Evolutionary conservation across 768 basidiomycete genomes (phyloP), one percentile per base, ranked within the genome.

Genomic region (Omphalotus guepiniiformis): DNA sequence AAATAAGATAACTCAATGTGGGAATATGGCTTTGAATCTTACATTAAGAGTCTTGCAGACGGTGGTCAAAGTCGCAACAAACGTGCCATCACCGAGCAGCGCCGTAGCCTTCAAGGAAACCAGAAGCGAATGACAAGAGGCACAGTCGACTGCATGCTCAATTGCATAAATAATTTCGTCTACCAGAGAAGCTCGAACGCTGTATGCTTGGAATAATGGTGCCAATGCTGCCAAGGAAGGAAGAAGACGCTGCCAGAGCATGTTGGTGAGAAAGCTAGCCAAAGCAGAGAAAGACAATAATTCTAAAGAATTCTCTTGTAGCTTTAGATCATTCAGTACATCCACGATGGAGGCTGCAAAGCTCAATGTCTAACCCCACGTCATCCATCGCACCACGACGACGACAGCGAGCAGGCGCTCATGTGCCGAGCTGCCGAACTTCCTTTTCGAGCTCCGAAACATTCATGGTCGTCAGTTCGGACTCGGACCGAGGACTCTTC

Each of bases 51-150:
- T 58, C 42, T 73, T 64, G 58, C 81, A 82, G 15, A 80, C 63
- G 4, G 63, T 58, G 23, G 66, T 66, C 34, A 80, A 54, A 0
- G 73, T 64, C 9, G 61, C 51, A 7, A 71, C 66, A 47, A 83
- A 79, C 0, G 69, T 55, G 6, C 63, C 57, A 55, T 82, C 73
- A 0, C 81, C 80, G 2, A 78, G 60, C 18, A 62, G 44, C 3
- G 79, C 79, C 6, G 80, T 59, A 6, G 60, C 65, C 56, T 72
- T 61, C 13, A 82, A 54, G 2, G 78, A 68, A 16, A 70, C 61
- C 9, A 82, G 59, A 7, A 82, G 63, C 2, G 70, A 66, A 53
- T 80, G 75, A 56, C 80, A 82, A 8, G 74, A 70, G 15, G 55
- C 64, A 50, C 81, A 83, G 45, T 72, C 72, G 1, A 72, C 69